Evolutionary conservation across 768 basidiomycete genomes (phyloP).

Genomic region (Cubamyces lactineus): DNA sequence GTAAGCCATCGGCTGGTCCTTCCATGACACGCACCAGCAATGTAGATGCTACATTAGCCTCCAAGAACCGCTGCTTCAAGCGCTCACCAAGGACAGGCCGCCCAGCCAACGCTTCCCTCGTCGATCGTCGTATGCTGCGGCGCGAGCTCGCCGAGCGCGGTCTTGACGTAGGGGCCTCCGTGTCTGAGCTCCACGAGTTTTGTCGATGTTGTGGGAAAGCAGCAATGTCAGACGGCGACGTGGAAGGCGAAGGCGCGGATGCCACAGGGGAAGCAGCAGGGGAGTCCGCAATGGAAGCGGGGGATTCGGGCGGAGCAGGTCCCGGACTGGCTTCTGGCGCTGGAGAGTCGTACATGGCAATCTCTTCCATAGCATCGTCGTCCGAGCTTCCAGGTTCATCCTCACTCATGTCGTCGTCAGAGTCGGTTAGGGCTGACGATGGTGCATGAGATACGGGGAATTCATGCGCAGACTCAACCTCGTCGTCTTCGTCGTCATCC

Average conservation of each 20-base stretch:
- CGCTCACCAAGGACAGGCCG: constrained; percentile 70
- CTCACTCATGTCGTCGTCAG: constrained; percentile 78
- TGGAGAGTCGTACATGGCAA: constrained; percentile 64
- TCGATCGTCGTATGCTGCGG: constrained; percentile 54
- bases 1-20: not conserved
- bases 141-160: constrained; percentile 52
- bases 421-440: constrained; percentile 56
- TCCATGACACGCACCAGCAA: constrained; percentile 64
- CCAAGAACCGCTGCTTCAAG: constrained; percentile 78
- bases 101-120: constrained; percentile 37
- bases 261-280: constrained; percentile 9
- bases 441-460: constrained; percentile 64
- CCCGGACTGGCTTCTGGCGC: constrained; percentile 2
- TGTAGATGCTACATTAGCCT: constrained; percentile 71
- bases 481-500: constrained; percentile 63
- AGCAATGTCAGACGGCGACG: constrained; percentile 27
- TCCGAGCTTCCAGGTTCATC: constrained; percentile 75
- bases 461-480: constrained; percentile 65
- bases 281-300: constrained; percentile 3
- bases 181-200: constrained; percentile 32
- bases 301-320: constrained; percentile 9
- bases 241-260: constrained; percentile 24
- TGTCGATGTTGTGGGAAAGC: constrained; percentile 28
- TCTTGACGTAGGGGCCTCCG: constrained; percentile 37
- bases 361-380: constrained; percentile 83